These are phyloP conservation scores for Silene latifolia DNA, from an alignment of 148 eudicot species.

Conservation along the genomic window DNA sequence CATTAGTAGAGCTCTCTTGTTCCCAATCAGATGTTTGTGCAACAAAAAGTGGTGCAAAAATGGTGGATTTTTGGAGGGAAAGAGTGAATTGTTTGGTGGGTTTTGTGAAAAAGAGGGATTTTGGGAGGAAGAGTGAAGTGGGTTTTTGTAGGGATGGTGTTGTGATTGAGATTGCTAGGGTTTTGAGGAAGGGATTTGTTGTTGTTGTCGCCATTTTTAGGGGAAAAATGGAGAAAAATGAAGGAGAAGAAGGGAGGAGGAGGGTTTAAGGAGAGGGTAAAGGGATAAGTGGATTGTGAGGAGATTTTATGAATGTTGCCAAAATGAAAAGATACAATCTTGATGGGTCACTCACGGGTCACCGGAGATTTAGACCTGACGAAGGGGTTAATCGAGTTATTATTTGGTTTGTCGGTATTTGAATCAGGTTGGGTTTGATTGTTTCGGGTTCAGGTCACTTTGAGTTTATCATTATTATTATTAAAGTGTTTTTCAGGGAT, in stretches of 20 bases:
- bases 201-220: conserved; percentile 32
- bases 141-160: conserved; percentile 41
- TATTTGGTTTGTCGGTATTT: too few species aligned
- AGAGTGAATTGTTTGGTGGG: conserved; percentile 42
- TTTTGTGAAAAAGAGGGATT: conserved; percentile 36
- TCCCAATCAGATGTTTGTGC: conserved; percentile 50
- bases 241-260: neutral
- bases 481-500: too few species aligned
- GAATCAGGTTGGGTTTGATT: too few species aligned
- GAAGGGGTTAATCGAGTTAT: too few species aligned
- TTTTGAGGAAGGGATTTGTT: conserved; percentile 33
- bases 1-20: conserved; percentile 28
- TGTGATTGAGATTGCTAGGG: conserved; percentile 35
- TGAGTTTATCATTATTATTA: too few species aligned
- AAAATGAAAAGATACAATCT: too few species aligned
- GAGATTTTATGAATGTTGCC: too few species aligned
- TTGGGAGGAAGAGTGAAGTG: conserved; percentile 31
- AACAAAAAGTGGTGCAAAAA: conserved; percentile 21
- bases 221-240: neutral
- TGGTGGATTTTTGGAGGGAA: conserved; percentile 28
- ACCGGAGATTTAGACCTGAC: too few species aligned
- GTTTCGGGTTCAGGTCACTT: too few species aligned
- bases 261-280: conserved; percentile 24
- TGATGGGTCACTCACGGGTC: too few species aligned
- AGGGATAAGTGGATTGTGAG: conserved; percentile 7